Evolutionary conservation across 495 filamentous ascomycete genomes (phyloP).

Genomic region (Aspergillus nanangensis): DNA sequence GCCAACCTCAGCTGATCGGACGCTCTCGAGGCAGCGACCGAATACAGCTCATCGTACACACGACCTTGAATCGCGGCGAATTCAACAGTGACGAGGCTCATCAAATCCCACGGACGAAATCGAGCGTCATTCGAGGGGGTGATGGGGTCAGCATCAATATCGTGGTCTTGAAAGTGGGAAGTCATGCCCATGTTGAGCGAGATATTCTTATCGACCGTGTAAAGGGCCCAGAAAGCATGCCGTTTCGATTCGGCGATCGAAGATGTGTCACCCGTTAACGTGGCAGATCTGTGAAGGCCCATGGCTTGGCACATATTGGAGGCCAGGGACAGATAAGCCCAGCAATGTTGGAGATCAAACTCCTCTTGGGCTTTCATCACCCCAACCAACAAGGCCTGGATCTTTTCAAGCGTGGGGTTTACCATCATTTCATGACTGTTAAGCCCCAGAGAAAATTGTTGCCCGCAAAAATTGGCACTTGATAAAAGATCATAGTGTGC

Average conservation of each 20-base stretch:
- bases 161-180: conserved; percentile 25
- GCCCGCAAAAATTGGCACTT: conserved; percentile 14
- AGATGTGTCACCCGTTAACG: conserved; percentile 9
- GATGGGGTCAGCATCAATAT: conserved; percentile 18
- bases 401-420: conserved; percentile 19
- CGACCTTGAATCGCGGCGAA: conserved; percentile 19
- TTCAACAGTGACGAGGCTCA: conserved; percentile 18
- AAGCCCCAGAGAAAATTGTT: conserved; percentile 11
- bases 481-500: conserved; percentile 10
- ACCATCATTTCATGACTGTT: conserved; percentile 18
- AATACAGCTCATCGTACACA: conserved; percentile 22
- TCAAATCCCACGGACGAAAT: conserved; percentile 19
- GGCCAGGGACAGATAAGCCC: conserved; percentile 22
- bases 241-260: conserved; percentile 16
- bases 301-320: conserved; percentile 25
- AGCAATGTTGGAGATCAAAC: conserved; percentile 21
- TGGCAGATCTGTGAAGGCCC: conserved; percentile 15
- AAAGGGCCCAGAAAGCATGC: conserved; percentile 22
- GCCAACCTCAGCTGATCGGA: conserved; percentile 5
- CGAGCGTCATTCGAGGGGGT: conserved; percentile 11
- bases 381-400: conserved; percentile 22
- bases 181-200: conserved; percentile 22
- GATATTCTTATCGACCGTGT: conserved; percentile 24
- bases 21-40: conserved; percentile 8
- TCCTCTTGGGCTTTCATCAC: conserved; percentile 25